These are phyloP conservation scores for Ascochyta lentis DNA, from an alignment of 2,329 filamentous ascomycete genomes.

Conservation along the genomic window DNA sequence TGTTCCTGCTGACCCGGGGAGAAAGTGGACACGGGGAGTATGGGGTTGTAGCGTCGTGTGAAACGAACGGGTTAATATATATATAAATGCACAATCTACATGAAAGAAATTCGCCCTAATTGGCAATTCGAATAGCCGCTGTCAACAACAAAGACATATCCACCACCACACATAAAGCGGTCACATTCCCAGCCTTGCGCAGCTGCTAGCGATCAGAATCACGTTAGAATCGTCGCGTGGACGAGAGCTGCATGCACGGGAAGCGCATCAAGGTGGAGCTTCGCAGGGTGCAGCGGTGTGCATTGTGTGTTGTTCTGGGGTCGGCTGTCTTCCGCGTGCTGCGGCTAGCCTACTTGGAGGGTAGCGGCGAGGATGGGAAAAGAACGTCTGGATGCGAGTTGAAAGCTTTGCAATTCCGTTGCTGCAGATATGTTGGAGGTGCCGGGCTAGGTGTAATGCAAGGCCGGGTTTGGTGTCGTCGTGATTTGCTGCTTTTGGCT, in stretches of 20 bases:
- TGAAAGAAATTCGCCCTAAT: no score
- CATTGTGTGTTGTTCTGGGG: slow-evolving; percentile 16
- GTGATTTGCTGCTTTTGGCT: background rate
- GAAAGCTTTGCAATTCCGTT: background rate
- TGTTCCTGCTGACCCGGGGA: no score
- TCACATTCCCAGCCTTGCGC: slow-evolving; percentile 14
- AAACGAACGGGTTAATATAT: no score
- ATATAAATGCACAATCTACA: no score
- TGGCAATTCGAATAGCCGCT: background rate
- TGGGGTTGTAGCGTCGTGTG: no score
- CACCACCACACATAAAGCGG: slow-evolving; percentile 17
- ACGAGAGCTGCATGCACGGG: background rate
- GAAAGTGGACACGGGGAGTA: slow-evolving; percentile 6
- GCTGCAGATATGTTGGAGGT: background rate
- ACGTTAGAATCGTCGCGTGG: slow-evolving; percentile 1
- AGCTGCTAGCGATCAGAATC: background rate
- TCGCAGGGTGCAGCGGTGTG: slow-evolving; percentile 11
- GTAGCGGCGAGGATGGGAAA: slow-evolving; percentile 5
- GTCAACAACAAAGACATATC: background rate
- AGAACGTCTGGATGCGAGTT: slow-evolving; percentile 5
- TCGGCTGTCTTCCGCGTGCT: slow-evolving; percentile 11
- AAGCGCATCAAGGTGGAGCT: slow-evolving; percentile 5
- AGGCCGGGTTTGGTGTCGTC: slow-evolving; percentile 5
- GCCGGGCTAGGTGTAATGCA: slow-evolving; percentile 1
- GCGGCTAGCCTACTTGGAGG: background rate